Evolutionary conservation across 1,284 basidiomycete species (phyloP), one percentile per base, ranked within the genome.

Genomic region (Rhodotorula glutinis): DNA sequence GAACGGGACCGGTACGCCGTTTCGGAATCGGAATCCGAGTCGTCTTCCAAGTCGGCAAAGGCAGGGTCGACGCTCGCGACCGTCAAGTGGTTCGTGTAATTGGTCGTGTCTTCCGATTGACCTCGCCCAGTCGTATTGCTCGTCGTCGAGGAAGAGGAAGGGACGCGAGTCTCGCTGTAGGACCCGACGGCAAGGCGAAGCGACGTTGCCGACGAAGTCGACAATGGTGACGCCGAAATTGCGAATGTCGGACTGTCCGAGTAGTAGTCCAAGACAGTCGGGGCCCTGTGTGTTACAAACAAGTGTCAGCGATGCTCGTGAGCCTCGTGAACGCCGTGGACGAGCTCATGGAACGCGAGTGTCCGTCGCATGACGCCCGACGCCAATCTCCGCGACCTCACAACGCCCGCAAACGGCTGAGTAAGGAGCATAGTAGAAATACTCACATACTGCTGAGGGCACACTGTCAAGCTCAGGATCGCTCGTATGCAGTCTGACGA

Each of bases 41-140:
- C 88, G 77, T 90, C 88, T 73, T 90, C 88, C 76, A 91, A 89
- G 14, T 91, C 90, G 74, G 90, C 88, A 75, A 89, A 88, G 64
- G 65, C 57, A 19, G 72, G 70, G 40, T 72, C 66, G 38, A 91
- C 82, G 2, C 89, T 89, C n/a, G 89, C 82, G 72, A 92, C 82
- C 33, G 89, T 88, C 69, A 92, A 88, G 54, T 87, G 85, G 78
- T 92, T 92, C 74, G 86, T 84, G 78, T 46, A 41, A 27, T 84
- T 88, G 78, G 88, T 88, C 21, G 17, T n/a, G 30, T 17, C 33
- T 38, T 38, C 47, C n/a, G 25, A 13, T 21, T 33, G 17, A 16
- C 43, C 21, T 44, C 43, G 17, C 5, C 17, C 43, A 44, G 17
- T 8, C 46, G 47, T n/a, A 16, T 41, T 17, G 16, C 59, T 14